Base-by-base conservation (phyloP, 2,329 filamentous ascomycete genomes). In the Colletotrichum theobromicola region DNA sequence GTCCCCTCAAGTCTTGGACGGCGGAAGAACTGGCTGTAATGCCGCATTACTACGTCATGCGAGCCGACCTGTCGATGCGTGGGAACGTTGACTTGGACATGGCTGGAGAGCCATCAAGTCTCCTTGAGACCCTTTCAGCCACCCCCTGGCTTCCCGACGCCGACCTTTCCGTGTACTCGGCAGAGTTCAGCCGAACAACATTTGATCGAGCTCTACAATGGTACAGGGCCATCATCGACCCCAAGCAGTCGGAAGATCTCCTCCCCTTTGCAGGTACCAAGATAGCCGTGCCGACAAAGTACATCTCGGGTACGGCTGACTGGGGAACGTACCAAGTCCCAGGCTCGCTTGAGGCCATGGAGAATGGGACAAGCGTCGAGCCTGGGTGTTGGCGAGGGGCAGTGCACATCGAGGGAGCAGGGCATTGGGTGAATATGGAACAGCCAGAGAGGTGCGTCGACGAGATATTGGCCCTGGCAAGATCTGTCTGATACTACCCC, bases 401-500 rank as follows among this genome's bases (percentile, higher is more conserved):
- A 37, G 87, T 80, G 64, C 82, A 92, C 21, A 83, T 94, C 15
- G 87, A 92, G 18, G 87, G 87, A 1, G 92, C 91, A 6, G 93
- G 93, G 0, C 93, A 94, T 83, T 94, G 93, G 93, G 88, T 93
- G 42, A 92, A 93, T 79, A 91, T 94, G 81, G 92, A 94, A 80
- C 86, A 90, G 79, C 88, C 91, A 2, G 87, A 89, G 7, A 21
- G 58, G 34, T 34, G 61, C 7, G 60, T 30, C 5, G 24, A 28
- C 3, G 61, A 53, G 28, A 74, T 75, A 9, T 13, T 74, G 5
- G 24, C 37, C 0, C 7, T 62, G 1, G 60, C 60, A 2, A 26
- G 7, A 5, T 62, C 34, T 12, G 15, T 62, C 30, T 50, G 42
- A 50, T 4, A 21, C 2, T 50, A 6, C n/a, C 2, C n/a, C 10